A percentile compares a stretch with the other conserved stretches of the same genome.
These are phyloP conservation scores for Fusarium pseudocircinatum DNA, from an alignment of 2,329 filamentous ascomycete genomes.

Conservation along the genomic window DNA sequence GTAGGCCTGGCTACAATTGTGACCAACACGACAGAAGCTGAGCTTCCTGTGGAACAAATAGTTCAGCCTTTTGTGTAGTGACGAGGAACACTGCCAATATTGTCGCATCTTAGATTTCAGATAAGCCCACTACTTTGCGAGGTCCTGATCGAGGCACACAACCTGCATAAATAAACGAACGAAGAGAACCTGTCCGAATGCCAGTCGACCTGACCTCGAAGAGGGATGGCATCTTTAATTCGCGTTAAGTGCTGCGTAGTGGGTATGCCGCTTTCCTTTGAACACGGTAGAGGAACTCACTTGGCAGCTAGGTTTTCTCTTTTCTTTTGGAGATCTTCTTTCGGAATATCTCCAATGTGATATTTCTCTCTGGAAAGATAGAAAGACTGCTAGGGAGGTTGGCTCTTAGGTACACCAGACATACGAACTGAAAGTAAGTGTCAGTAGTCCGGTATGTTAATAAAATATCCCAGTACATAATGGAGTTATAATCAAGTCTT, in stretches of 20 bases:
- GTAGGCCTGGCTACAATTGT: background rate
- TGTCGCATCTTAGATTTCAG: background rate
- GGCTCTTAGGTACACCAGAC: background rate
- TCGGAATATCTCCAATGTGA: background rate
- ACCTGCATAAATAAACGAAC: background rate
- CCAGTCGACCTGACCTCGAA: background rate
- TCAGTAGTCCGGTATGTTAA: background rate
- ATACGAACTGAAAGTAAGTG: background rate
- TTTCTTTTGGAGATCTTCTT: background rate
- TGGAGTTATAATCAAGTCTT: background rate
- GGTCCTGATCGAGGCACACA: background rate
- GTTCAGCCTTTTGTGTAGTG: background rate
- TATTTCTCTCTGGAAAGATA: background rate
- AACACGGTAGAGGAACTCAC: background rate
- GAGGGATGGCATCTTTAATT: background rate
- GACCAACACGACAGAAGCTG: conserved; percentile 18
- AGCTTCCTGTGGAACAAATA: conserved; percentile 11
- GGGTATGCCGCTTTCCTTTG: background rate
- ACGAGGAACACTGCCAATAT: background rate
- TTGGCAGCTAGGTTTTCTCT: background rate
- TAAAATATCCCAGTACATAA: conserved; percentile 1
- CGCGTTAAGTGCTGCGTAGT: conserved; percentile 8
- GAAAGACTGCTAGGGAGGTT: background rate
- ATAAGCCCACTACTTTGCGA: conserved; percentile 2
- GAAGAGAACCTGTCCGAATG: background rate